Evolutionary conservation across 768 basidiomycete species (phyloP), one percentile per base, ranked within the genome.

Genomic region (Auriscalpium orientale): DNA sequence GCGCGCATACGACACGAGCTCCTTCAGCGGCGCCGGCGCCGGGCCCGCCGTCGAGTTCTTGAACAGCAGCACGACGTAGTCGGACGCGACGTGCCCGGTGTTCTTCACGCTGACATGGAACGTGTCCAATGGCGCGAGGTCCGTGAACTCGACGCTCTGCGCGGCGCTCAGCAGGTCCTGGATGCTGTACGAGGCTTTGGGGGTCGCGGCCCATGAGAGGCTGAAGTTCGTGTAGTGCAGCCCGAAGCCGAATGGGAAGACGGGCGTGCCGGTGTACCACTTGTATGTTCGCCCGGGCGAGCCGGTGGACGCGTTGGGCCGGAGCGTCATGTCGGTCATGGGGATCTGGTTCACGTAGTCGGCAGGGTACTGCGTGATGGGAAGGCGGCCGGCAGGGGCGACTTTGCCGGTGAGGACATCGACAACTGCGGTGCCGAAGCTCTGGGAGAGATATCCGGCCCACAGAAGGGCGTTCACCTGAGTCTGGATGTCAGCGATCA

Each of bases 251-350:
- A 81, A 81, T 52, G 76, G 73, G 63, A 74, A 79, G 20, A 80
- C 71, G 18, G 80, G 75, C 15, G 71, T 71, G 15, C 74, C 79
- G 21, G 70, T 72, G 69, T 75, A 82, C 80, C 80, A 83, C 58
- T 76, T 79, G 67, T 82, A 82, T 8, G 80, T 82, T 34, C 80
- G 73, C 9, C 81, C 80, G 0, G 81, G 80, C 59, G 74, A 79
- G 40, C 40, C 40, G 15, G 40, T 43, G 48, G 70, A 70, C 33
- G 66, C 60, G 61, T 71, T 75, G 7, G 80, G 77, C 18, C 78
- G 79, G 43, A 82, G 67, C 1, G 65, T 70, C 80, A 83, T 83
- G 66, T 83, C 78, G 7, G 81, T 81, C 80, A 82, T 81, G 2
- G 71, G 70, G 16, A 82, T 71, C 58, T 76, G 68, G 53, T 74